These are phyloP conservation scores for Pythium aphanidermatum DNA, from an alignment of 352 stramenopile species.

Conservation along the genomic window DNA sequence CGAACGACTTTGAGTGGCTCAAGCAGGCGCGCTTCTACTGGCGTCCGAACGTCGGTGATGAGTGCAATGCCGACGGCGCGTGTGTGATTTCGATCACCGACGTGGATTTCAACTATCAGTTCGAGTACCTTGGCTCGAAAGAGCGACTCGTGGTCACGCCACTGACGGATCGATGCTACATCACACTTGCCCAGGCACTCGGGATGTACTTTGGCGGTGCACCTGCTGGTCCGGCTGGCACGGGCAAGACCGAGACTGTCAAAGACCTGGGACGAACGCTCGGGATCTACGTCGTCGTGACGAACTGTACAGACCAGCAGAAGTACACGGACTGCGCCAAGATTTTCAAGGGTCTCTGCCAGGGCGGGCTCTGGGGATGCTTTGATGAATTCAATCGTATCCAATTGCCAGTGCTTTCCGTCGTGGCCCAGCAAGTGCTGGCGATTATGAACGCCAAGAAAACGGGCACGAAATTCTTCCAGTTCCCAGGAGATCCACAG, in stretches of 20 bases:
- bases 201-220: constrained; percentile 97
- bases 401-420: constrained; percentile 93
- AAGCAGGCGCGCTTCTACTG: constrained; percentile 99
- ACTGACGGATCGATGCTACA: constrained; percentile 97
- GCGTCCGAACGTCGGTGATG: constrained; percentile 90
- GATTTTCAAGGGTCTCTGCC: constrained; percentile 97
- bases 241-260: constrained; percentile 96
- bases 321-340: constrained; percentile 98
- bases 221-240: constrained; percentile 92
- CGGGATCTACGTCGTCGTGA: constrained; percentile 96
- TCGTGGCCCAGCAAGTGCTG: constrained; percentile 97
- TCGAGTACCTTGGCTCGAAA: constrained; percentile 97
- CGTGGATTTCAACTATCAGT: constrained; percentile 99
- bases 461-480: constrained; percentile 92
- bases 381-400: constrained; percentile 99
- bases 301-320: constrained; percentile 97
- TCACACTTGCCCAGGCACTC: constrained; percentile 96
- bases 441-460: constrained; percentile 98
- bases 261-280: constrained; percentile 95
- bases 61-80: constrained; percentile 92
- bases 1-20: constrained; percentile 99
- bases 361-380: constrained; percentile 96
- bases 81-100: constrained; percentile 97
- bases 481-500: constrained; percentile 97
- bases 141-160: constrained; percentile 96